phyloP scores from a whole-genome alignment of 768 basidiomycete species.

The Gymnopilus junonius region DNA sequence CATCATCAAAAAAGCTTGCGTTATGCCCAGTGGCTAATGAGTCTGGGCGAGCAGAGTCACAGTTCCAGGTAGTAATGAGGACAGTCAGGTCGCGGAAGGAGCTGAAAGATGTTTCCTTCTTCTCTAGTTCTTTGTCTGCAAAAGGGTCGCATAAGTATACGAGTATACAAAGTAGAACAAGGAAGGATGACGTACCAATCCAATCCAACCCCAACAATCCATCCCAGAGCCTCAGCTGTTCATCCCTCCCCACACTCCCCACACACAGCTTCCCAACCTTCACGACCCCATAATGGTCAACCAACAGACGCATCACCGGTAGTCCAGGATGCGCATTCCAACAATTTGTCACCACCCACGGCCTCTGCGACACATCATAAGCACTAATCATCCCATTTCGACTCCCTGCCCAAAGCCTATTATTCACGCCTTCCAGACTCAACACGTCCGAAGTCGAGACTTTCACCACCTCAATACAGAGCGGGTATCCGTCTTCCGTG shows the following conservation, averaged over 20 bases:
- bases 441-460: constrained; percentile 83
- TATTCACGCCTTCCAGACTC: constrained; percentile 81
- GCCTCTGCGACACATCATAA: constrained; percentile 73
- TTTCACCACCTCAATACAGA: constrained; percentile 77
- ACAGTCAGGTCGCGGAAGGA: constrained; percentile 77
- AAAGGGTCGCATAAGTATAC: neutral
- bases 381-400: constrained; percentile 82
- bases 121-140: constrained; percentile 75
- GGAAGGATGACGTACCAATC: constrained; percentile 66
- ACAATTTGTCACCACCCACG: constrained; percentile 86
- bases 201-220: constrained; percentile 84
- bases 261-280: constrained; percentile 71
- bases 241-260: constrained; percentile 76
- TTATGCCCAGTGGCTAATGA: constrained; percentile 72
- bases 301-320: constrained; percentile 65
- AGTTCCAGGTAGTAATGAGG: constrained; percentile 91
- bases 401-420: constrained; percentile 86
- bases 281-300: constrained; percentile 79
- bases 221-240: constrained; percentile 83
- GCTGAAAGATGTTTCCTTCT: constrained; percentile 78
- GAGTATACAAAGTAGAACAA: neutral
- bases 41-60: constrained; percentile 86
- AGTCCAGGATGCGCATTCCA: constrained; percentile 82
- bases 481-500: constrained; percentile 58
- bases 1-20: constrained; percentile 77